These are phyloP conservation scores for Auxenochlorella protothecoides DNA, from an alignment of 139 green algal genomes.

Conservation along the genomic window DNA sequence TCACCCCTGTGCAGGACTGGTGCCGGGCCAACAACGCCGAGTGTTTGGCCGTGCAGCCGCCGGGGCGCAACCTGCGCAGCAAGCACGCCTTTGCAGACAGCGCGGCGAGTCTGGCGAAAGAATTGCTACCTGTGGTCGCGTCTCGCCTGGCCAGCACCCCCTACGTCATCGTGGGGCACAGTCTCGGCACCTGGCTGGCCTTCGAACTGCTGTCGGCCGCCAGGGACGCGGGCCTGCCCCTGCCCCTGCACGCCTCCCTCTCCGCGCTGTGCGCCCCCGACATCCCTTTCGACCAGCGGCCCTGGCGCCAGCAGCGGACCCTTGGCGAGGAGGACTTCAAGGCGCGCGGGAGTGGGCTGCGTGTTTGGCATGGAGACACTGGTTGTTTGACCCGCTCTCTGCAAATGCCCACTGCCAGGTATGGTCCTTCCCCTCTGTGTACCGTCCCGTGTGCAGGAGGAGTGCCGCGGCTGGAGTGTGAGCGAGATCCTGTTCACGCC, in stretches of 20 bases:
- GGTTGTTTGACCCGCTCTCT: too few species aligned
- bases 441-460: conserved; percentile 40
- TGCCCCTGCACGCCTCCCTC: conserved; percentile 55
- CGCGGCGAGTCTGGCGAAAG: conserved; percentile 28
- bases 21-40: conserved; percentile 37
- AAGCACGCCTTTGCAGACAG: conserved; percentile 35
- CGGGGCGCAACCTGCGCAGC: conserved; percentile 40
- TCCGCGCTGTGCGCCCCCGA: conserved; percentile 68
- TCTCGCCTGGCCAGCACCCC: conserved; percentile 26
- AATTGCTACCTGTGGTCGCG: conserved; percentile 46
- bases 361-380: too few species aligned
- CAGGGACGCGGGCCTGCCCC: conserved; percentile 29
- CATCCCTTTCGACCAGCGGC: conserved; percentile 41
- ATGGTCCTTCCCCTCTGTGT: too few species aligned
- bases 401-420: too few species aligned
- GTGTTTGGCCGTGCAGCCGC: conserved; percentile 63
- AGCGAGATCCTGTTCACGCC: conserved; percentile 57
- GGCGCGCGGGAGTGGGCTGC: conserved; percentile 12
- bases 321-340: conserved; percentile 60
- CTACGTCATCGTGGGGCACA: conserved; percentile 52
- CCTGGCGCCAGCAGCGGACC: conserved; percentile 55
- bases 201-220: conserved; percentile 59
- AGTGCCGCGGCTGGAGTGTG: conserved; percentile 70
- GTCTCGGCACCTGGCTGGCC: conserved; percentile 68
- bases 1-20: conserved; percentile 46